These are phyloP conservation scores for Daedaleopsis sinensis DNA, from an alignment of 768 basidiomycete genomes.

Conservation along the genomic window DNA sequence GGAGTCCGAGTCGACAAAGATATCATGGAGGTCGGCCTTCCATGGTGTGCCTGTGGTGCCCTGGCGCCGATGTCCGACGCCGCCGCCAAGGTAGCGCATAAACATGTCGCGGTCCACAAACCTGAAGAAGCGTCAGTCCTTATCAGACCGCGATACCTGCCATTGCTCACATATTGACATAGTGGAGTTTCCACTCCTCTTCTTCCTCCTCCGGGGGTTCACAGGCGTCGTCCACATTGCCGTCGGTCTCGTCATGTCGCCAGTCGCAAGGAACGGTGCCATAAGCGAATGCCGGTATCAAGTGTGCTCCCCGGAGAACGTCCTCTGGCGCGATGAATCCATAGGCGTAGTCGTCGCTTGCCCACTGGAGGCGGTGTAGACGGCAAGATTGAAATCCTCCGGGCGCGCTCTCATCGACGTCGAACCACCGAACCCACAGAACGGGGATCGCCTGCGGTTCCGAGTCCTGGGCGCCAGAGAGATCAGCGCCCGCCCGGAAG, in stretches of 20 bases:
- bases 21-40: too few species aligned
- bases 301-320: constrained; percentile 43
- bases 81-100: constrained; percentile 28
- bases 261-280: neutral
- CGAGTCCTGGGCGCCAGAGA: constrained; percentile 8
- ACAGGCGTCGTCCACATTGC: too few species aligned
- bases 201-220: constrained; percentile 12
- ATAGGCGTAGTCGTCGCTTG: constrained; percentile 38
- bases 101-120: constrained; percentile 32
- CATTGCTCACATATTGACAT: constrained; percentile 30
- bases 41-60: too few species aligned
- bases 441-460: constrained; percentile 29
- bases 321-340: constrained; percentile 48
- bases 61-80: constrained; percentile 28
- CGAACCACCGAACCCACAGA: constrained; percentile 45
- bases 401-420: constrained; percentile 28
- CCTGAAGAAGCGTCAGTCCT: too few species aligned
- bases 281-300: constrained; percentile 44
- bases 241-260: neutral
- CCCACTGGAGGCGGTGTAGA: constrained; percentile 42
- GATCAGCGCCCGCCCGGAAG: constrained; percentile 25
- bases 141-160: too few species aligned
- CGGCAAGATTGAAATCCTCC: constrained; percentile 30
- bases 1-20: too few species aligned
- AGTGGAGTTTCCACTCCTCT: constrained; percentile 26